Evolutionary conservation across 129 eudicot genomes (phyloP).

Genomic region (Calendula officinalis): DNA sequence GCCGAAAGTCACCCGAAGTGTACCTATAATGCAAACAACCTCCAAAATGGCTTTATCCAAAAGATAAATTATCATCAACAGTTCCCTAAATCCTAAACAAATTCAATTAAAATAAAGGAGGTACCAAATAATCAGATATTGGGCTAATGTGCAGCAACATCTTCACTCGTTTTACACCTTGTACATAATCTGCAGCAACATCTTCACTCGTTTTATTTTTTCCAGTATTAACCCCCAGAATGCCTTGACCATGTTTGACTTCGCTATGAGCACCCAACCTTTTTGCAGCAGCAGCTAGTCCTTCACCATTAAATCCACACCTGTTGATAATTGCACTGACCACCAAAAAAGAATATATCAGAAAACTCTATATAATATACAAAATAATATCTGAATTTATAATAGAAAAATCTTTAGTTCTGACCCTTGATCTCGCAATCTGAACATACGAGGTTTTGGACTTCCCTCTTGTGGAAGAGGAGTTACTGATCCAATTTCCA

Average conservation of each 20-base stretch:
- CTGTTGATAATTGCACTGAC: conserved; percentile 92
- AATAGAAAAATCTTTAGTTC: conserved; percentile 13
- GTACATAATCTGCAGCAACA: conserved; percentile 92
- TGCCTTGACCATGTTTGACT: conserved; percentile 71
- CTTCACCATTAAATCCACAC: conserved; percentile 96
- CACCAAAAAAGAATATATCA: conserved; percentile 14
- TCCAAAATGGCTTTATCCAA: too few species aligned
- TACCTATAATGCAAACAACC: too few species aligned
- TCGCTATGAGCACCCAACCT: conserved; percentile 81
- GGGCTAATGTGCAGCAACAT: conserved; percentile 91
- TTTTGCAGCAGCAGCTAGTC: conserved; percentile 84
- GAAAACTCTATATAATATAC: conserved; percentile 7
- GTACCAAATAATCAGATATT: conserved; percentile 99
- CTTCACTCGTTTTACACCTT: conserved; percentile 95
- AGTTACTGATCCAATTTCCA: conserved; percentile 94
- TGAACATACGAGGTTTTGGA: conserved; percentile 95
- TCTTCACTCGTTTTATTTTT: conserved; percentile 95
- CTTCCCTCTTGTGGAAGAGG: conserved; percentile 97
- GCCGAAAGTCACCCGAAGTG: too few species aligned
- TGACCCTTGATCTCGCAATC: conserved; percentile 82
- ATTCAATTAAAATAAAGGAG: conserved; percentile 2
- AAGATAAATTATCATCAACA: too few species aligned
- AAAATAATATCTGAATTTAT: neutral
- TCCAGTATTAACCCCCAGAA: conserved; percentile 95
- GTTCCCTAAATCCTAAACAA: neutral